phyloP scores from a whole-genome alignment of 2,329 filamentous ascomycete species.

The Curvularia verruculosa region DNA sequence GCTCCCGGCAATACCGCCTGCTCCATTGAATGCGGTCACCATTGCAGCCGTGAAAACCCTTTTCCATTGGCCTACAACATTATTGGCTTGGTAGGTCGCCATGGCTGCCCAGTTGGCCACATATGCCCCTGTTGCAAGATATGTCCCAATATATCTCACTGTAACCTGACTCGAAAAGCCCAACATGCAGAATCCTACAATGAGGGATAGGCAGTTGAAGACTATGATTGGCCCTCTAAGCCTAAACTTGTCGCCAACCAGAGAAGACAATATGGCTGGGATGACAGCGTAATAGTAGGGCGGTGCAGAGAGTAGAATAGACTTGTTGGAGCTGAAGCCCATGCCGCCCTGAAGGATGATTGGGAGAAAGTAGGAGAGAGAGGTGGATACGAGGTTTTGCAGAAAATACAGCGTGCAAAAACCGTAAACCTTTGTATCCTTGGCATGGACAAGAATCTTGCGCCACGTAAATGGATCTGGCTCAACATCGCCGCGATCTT shows the following conservation, averaged over 20 bases:
- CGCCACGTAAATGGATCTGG: constrained; percentile 62
- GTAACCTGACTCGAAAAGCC: constrained; percentile 65
- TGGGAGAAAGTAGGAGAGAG: constrained; percentile 69
- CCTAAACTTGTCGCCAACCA: constrained; percentile 66
- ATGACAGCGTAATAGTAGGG: constrained; percentile 72
- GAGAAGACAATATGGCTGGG: constrained; percentile 67
- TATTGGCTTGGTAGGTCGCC: constrained; percentile 61
- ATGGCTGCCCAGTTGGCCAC: constrained; percentile 73
- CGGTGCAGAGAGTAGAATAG: constrained; percentile 68
- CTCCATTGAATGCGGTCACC: constrained; percentile 66
- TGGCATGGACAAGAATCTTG: constrained; percentile 62
- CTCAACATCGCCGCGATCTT: constrained; percentile 65
- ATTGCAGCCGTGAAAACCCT: constrained; percentile 66
- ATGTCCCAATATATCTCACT: constrained; percentile 69
- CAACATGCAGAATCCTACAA: constrained; percentile 69
- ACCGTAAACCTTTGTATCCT: constrained; percentile 67
- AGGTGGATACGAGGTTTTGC: constrained; percentile 69
- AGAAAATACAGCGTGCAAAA: constrained; percentile 70
- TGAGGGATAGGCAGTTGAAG: constrained; percentile 68
- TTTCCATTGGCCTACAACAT: constrained; percentile 64
- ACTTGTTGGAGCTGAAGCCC: constrained; percentile 51
- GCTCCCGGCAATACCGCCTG: constrained; percentile 68
- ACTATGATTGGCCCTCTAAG: constrained; percentile 67
- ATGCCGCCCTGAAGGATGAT: constrained; percentile 61
- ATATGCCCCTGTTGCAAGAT: constrained; percentile 70